Base-by-base conservation (phyloP, 2,329 filamentous ascomycete species). In the Setomelanomma holmii region DNA sequence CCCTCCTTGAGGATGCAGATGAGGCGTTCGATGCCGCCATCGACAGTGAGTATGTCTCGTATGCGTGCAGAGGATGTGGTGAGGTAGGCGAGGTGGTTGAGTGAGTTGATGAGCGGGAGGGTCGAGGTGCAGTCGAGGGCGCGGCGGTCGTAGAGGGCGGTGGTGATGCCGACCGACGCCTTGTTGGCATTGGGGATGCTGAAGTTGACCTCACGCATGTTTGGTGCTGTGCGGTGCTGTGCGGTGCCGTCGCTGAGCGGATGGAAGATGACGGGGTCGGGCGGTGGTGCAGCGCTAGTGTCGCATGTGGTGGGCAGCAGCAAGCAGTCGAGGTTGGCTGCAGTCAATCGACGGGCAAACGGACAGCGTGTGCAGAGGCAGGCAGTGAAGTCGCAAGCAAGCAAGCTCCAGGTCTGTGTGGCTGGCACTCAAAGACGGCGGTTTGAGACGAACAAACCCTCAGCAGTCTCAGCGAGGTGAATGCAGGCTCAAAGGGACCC, bases 181-280 rank as follows among this genome's bases (percentile, higher is more conserved):
- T 98, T 98, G 80, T 98, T 98, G 85, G 96, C 92, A 84, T 95
- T 97, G 48, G 95, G 93, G 75, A 98, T 97, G 80, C 93, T 97
- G 80, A 98, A 98, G 79, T 98, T 98, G 80, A 96, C 93, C 86
- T 99, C 95, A 82, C 95, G 91, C 95, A 99, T 99, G 79, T 76
- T 93, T 55, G 64, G 34, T 58, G 54, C 19, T 47, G 57, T 45
- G 45, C 43, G 38, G 51, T 53, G 64, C 49, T 35, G 56, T 56
- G 45, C 43, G 38, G 51, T 53, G 64, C 49, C 38, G 56, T 56
- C 48, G 56, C 45, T 45, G 56, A 21, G 23, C 27, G 50, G 59
- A 43, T 40, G 58, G 36, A 52, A 40, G 40, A 17, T 36, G 44
- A 30, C 51, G 51, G 41, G 52, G 60, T 38, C 53, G 63, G 53